Conservation (phyloP, 1,284 basidiomycete genomes). For the Fomes fomentarius region DNA sequence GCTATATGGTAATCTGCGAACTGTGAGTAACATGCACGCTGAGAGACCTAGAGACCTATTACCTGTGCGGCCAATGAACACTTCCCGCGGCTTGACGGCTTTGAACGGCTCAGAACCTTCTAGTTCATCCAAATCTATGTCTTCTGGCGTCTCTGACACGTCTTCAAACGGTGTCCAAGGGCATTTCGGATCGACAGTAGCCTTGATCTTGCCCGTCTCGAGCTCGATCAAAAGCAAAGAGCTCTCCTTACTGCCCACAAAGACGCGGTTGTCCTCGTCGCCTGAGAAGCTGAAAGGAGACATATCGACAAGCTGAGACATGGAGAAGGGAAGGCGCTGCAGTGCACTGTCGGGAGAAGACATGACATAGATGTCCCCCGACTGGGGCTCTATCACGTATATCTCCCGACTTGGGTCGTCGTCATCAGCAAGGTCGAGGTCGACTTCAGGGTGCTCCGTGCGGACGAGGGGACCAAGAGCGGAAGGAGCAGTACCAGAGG, state of each 20-base stretch:
- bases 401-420: slow-evolving; percentile 67
- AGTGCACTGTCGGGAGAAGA: slow-evolving; percentile 64
- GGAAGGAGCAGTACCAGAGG: slow-evolving; percentile 52
- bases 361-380: slow-evolving; percentile 87
- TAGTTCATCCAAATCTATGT: slow-evolving; percentile 64
- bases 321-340: slow-evolving; percentile 83
- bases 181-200: slow-evolving; percentile 76
- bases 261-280: slow-evolving; percentile 69
- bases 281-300: slow-evolving; percentile 82
- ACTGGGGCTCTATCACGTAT: slow-evolving; percentile 91
- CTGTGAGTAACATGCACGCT: not conserved
- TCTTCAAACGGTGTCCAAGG: slow-evolving; percentile 74
- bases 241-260: slow-evolving; percentile 87
- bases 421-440: slow-evolving; percentile 57
- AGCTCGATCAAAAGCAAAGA: slow-evolving; percentile 81
- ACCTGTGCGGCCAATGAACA: slow-evolving; percentile 86
- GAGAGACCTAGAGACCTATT: slow-evolving; percentile 31
- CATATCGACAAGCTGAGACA: slow-evolving; percentile 86
- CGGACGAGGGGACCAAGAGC: slow-evolving; percentile 72
- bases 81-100: slow-evolving; percentile 52
- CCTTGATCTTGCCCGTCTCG: slow-evolving; percentile 81
- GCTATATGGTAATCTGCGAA: slow-evolving; percentile 71
- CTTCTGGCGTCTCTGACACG: slow-evolving; percentile 41
- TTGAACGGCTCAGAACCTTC: slow-evolving; percentile 56
- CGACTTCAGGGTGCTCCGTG: slow-evolving; percentile 60